Percentiles rank a stretch among this genome's conserved stretches.
Evolutionary conservation across 2,329 filamentous ascomycete species (phyloP).

Genomic region (Fusarium cicatricum): DNA sequence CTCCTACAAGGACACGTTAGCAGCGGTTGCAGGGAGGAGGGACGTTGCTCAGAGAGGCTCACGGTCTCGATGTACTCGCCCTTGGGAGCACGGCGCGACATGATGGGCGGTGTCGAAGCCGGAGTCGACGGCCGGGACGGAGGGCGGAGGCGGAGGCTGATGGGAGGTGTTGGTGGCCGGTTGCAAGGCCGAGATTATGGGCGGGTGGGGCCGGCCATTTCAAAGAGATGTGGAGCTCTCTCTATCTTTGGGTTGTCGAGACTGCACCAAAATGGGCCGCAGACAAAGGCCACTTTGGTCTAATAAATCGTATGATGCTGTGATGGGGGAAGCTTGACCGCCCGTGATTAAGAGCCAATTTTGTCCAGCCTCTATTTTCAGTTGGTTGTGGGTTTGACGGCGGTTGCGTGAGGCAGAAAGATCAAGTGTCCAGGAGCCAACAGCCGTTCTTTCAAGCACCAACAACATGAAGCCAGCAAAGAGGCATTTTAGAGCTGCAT

Average conservation of each 20-base stretch:
- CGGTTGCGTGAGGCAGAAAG: no score
- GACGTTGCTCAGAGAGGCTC: conserved; percentile 32
- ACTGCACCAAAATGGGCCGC: neutral
- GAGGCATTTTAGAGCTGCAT: no score
- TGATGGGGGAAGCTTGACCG: no score
- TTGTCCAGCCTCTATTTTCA: no score
- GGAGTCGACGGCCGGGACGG: conserved; percentile 18
- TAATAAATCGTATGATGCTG: no score
- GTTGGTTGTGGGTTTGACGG: no score
- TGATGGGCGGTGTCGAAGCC: conserved; percentile 49
- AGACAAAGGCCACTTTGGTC: neutral
- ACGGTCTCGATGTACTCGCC: conserved; percentile 98
- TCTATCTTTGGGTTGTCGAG: neutral
- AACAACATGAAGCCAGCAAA: no score
- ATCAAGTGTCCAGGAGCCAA: no score
- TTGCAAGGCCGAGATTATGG: conserved; percentile 24
- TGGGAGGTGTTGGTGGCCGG: conserved; percentile 24
- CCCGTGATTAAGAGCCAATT: no score
- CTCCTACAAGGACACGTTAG: conserved; percentile 66
- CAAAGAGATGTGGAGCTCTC: neutral
- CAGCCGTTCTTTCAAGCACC: no score
- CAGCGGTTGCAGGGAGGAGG: neutral
- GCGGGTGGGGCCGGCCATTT: conserved; percentile 28
- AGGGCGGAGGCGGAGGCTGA: conserved; percentile 15
- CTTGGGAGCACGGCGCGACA: conserved; percentile 81